These are phyloP conservation scores for Daphne laureola DNA, from an alignment of 441 rosid genomes.

Conservation along the genomic window DNA sequence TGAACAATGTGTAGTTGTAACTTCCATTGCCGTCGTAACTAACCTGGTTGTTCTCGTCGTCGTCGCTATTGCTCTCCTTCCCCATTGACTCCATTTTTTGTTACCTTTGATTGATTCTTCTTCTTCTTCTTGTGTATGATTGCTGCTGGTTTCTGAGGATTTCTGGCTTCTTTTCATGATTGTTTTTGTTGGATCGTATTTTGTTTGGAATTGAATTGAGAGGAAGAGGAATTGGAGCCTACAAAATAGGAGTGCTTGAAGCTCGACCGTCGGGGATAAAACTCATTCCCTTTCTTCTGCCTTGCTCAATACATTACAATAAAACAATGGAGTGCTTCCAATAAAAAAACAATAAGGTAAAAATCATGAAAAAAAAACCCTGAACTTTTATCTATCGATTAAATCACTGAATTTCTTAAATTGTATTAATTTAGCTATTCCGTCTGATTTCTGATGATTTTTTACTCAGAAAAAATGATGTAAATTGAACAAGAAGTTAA, in stretches of 20 bases:
- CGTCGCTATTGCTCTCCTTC: constrained; percentile 29
- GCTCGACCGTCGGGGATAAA: constrained; percentile 25
- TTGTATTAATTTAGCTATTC: too few species aligned
- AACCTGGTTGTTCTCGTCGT: constrained; percentile 11
- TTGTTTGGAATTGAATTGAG: constrained; percentile 9
- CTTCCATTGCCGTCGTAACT: constrained; percentile 30
- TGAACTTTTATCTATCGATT: too few species aligned
- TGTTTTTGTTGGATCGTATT: not conserved
- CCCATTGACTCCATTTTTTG: constrained; percentile 22
- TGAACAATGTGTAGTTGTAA: constrained; percentile 53
- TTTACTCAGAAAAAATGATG: too few species aligned
- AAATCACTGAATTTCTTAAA: too few species aligned
- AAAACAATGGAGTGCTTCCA: too few species aligned
- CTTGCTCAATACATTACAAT: constrained; percentile 16
- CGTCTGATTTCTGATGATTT: too few species aligned
- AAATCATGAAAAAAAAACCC: too few species aligned
- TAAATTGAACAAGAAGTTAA: too few species aligned
- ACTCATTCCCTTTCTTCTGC: not conserved
- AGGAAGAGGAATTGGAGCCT: constrained; percentile 19
- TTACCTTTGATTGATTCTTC: not conserved
- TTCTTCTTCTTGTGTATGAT: too few species aligned
- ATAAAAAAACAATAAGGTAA: too few species aligned
- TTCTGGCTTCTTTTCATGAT: not conserved
- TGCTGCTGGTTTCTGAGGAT: not conserved
- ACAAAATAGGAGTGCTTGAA: constrained; percentile 37